Evolutionary conservation across 805 yeast genomes (phyloP), one percentile per base, ranked within the genome.

Genomic region (Monosporozyma yasuniensis): DNA sequence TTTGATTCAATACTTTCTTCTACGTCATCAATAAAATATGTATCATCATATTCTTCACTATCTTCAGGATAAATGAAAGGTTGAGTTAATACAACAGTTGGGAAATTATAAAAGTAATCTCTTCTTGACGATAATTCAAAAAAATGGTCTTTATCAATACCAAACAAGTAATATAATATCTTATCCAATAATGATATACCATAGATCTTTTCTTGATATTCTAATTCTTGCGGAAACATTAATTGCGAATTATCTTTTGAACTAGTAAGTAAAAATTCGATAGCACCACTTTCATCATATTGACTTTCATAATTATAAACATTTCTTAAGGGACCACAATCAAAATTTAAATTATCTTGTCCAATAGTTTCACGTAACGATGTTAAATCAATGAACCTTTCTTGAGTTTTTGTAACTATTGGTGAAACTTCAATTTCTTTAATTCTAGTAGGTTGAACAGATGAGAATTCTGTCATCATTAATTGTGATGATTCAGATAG

Each of bases 171-270:
- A 50, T 61, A 56, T 23, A 59, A 27, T n/a, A 59, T 19, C 38
- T 55, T 51, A 48, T 66, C 64, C 11, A 46, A 38, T 32, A 42
- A 42, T 2, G 48, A 48, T 1, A 59, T 42, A 12, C 47, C 23
- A 10, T 46, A 38, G 11, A 46, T 42, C 39, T 56, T 42, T 44
- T 63, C 65, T 22, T 54, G 50, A 42, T 52, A 56, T 42, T 65
- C 65, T 27, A 63, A 50, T 46, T 65, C 65, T 45, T 47, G 52
- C 3, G 59, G 56, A 47, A 62, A 64, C 1, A 45, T 42, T n/a
- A 23, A 3, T 32, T 39, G 44, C n/a, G 32, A 48, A 4, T 49
- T 49, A 18, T 50, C 49, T 9, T 50, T 41, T 8, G 58, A 58
- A 43, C 58, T 56, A 14, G 53, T 53, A 14, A 65, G 41, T 47